Evolutionary conservation across 306 rosid genomes (phyloP).

Genomic region (Prunus padus): DNA sequence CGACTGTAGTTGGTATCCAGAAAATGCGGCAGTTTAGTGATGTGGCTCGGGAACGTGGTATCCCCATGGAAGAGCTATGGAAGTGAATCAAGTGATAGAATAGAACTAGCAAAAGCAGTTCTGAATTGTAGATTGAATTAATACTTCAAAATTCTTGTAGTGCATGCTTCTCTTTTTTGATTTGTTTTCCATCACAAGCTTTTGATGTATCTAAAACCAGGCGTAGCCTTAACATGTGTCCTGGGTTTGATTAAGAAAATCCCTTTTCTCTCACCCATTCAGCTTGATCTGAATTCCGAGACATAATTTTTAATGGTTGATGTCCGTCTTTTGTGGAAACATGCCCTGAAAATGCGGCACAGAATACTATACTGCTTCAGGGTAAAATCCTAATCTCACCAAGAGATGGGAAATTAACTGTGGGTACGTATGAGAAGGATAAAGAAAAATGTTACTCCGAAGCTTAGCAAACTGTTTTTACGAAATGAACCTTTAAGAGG

Average conservation of each 20-base stretch:
- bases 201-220: constrained; percentile 23
- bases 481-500: background rate
- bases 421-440: too few species aligned
- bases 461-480: too few species aligned
- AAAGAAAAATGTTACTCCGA: too few species aligned
- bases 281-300: background rate
- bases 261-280: constrained; percentile 6
- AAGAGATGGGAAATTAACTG: too few species aligned
- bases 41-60: constrained; percentile 80
- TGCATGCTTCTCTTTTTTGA: constrained; percentile 28
- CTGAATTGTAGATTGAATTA: constrained; percentile 30
- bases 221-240: constrained; percentile 21
- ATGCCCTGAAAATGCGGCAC: too few species aligned
- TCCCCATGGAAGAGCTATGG: constrained; percentile 99
- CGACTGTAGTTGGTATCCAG: constrained; percentile 72
- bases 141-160: constrained; percentile 28
- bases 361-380: too few species aligned
- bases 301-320: background rate
- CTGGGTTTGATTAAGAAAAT: constrained; percentile 7
- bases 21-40: constrained; percentile 77
- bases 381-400: too few species aligned
- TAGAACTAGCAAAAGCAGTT: constrained; percentile 20
- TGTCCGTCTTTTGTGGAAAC: background rate
- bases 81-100: constrained; percentile 36
- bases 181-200: constrained; percentile 2